Base-by-base conservation (phyloP, 1,139 yeast genomes). In the Zhuliangozyma parablackwelliae region DNA sequence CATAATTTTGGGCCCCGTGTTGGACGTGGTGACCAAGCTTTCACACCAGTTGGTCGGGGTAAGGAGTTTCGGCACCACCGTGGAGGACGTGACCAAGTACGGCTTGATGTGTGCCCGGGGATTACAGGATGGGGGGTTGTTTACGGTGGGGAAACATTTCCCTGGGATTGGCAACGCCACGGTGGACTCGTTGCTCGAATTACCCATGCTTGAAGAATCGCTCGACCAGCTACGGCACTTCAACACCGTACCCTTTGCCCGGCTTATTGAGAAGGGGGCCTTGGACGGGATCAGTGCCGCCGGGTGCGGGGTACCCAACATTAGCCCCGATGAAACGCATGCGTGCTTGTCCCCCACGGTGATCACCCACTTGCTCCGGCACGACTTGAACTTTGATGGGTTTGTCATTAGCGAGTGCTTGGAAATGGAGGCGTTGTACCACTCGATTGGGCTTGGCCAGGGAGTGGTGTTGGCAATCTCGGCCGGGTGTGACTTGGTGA, bases 281-380 rank as follows among this genome's bases (percentile, higher is more conserved):
- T 56, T 80, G 30, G 84, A 80, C 51, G 79, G 84, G 0, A 59
- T 78, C 23, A 66, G 74, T 58, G 82, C 77, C 4, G 81, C 84
- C n/a, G 84, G 84, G 5, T 79, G 83, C 45, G 83, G 82, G 4
- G 73, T 79, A n/a, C 86, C 86, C 1, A 73, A 77, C 34, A 70
- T 80, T 12, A 67, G 79, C 24, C 78, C 79, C 12, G 78, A 75
- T 44, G 86, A 79, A 47, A 69, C 76, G 33, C 83, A 78, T 51
- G 84, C 85, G 2, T 80, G 85, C 46, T 59, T 80, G 38, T 72
- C 79, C 20, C 83, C 83, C 5, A 58, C 72, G n/a, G 61, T 80
- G 3, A 61, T 80, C n/a, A 69, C 69, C 33, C 78, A 72, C 37
- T 54, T 80, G 28, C 57, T 80, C 28, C 57, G 87, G 26, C 62